Evolutionary conservation across 2,329 filamentous ascomycete species (phyloP).

Genomic region (Colletotrichum godetiae): DNA sequence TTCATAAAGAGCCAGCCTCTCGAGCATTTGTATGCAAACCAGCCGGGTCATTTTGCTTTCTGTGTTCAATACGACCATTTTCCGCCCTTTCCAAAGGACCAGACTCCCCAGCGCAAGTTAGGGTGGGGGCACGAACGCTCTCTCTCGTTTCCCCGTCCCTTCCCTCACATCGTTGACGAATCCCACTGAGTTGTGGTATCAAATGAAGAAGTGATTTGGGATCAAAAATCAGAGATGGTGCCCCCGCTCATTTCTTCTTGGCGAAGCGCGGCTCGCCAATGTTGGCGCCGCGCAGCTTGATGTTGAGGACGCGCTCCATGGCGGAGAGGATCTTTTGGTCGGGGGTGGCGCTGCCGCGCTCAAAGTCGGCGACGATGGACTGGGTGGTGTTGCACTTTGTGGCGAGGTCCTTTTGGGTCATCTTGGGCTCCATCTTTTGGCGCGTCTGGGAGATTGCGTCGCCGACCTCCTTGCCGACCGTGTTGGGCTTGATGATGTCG

Average conservation of each 20-base stretch:
- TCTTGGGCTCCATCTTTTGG: constrained; percentile 86
- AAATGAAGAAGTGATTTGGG: neutral
- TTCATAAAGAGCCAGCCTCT: constrained; percentile 32
- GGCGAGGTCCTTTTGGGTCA: constrained; percentile 91
- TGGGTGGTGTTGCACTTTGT: constrained; percentile 91
- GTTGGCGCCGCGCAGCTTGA: constrained; percentile 86
- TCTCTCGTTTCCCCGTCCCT: neutral
- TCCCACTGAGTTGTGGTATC: neutral
- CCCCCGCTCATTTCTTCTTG: constrained; percentile 69
- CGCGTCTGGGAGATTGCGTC: constrained; percentile 85
- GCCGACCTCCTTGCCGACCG: constrained; percentile 83
- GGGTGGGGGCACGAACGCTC: neutral
- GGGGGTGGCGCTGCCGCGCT: constrained; percentile 80
- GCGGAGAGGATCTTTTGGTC: constrained; percentile 84
- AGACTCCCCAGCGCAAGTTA: constrained; percentile 29
- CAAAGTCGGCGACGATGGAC: constrained; percentile 83
- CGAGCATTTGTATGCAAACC: constrained; percentile 29
- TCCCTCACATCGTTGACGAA: neutral
- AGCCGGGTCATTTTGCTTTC: constrained; percentile 9
- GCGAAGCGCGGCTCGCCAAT: constrained; percentile 87
- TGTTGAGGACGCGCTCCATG: constrained; percentile 88
- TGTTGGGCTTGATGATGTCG: constrained; percentile 98
- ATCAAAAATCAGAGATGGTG: neutral
- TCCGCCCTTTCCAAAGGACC: constrained; percentile 20
- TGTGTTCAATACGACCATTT: constrained; percentile 8